Conservation (phyloP, 192 early-diverging fungal species). For the Coemansia sp. region DNA sequence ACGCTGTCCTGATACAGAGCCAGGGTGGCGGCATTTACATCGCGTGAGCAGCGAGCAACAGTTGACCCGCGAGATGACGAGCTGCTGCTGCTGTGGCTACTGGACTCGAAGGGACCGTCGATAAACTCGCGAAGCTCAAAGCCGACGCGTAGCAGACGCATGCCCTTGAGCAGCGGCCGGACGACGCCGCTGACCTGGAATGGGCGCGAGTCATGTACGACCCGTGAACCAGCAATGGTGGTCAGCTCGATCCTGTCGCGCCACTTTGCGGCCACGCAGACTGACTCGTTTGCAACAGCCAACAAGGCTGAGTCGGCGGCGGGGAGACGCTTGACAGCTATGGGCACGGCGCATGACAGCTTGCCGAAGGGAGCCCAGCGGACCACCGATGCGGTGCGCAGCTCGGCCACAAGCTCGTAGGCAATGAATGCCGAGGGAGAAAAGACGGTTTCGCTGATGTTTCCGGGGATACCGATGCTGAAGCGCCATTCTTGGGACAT, state of each 20-base stretch:
- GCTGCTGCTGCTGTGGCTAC: background rate
- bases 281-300: slow-evolving; percentile 26
- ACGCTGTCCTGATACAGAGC: slow-evolving; percentile 2
- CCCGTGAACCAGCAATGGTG: slow-evolving; percentile 24
- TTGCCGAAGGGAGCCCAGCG: slow-evolving; percentile 24
- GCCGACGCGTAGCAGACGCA: slow-evolving; percentile 38
- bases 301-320: slow-evolving; percentile 33
- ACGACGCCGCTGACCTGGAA: slow-evolving; percentile 25
- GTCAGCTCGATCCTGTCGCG: slow-evolving; percentile 41
- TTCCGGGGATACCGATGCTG: slow-evolving; percentile 39
- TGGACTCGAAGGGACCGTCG: slow-evolving; percentile 24
- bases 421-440: slow-evolving; percentile 35
- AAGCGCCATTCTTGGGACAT: slow-evolving; percentile 43
- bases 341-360: slow-evolving; percentile 10
- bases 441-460: slow-evolving; percentile 36
- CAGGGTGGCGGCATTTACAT: slow-evolving; percentile 7
- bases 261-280: slow-evolving; percentile 37
- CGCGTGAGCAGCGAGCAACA: slow-evolving; percentile 19
- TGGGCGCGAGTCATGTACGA: slow-evolving; percentile 26
- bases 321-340: slow-evolving; percentile 39
- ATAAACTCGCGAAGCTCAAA: slow-evolving; percentile 44
- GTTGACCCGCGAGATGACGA: slow-evolving; percentile 8
- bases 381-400: slow-evolving; percentile 18
- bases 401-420: slow-evolving; percentile 40
- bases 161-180: slow-evolving; percentile 39